A percentile compares a stretch with the other conserved stretches of the same genome.
Evolutionary conservation across 441 rosid species (phyloP).

Genomic region (Euphorbia celastroides): DNA sequence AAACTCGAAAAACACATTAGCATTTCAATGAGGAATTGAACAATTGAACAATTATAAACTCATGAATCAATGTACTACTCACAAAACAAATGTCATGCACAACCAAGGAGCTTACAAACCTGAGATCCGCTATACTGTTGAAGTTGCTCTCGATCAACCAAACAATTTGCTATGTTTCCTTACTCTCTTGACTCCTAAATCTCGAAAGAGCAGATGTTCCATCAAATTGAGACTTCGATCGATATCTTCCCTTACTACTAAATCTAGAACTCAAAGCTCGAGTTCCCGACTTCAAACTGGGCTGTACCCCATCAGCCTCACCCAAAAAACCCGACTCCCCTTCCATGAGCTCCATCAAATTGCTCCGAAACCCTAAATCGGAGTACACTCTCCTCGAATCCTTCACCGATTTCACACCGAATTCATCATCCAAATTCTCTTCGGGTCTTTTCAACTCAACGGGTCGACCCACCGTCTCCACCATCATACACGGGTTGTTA

Average conservation of each 20-base stretch:
- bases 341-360: conserved; percentile 67
- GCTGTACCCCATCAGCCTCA: conserved; percentile 18
- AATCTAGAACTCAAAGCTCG: conserved; percentile 36
- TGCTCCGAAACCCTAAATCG: conserved; percentile 65
- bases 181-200: conserved; percentile 20
- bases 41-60: conserved; percentile 13
- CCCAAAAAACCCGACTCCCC: conserved; percentile 26
- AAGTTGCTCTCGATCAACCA: conserved; percentile 3
- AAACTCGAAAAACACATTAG: conserved; percentile 19
- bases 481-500: conserved; percentile 95
- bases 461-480: conserved; percentile 79
- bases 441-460: conserved; percentile 39
- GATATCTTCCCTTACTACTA: conserved; percentile 31
- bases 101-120: conserved; percentile 23
- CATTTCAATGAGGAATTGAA: conserved; percentile 16
- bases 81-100: conserved; percentile 23
- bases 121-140: conserved; percentile 21
- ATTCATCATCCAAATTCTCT: conserved; percentile 31
- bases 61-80: conserved; percentile 21
- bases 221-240: conserved; percentile 16
- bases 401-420: conserved; percentile 23
- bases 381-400: conserved; percentile 57
- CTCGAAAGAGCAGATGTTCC: conserved; percentile 18
- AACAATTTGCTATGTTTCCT: conserved; percentile 15
- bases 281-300: conserved; percentile 22